phyloP scores from a whole-genome alignment of 106 monocot species.

The Vanilla planifolia region DNA sequence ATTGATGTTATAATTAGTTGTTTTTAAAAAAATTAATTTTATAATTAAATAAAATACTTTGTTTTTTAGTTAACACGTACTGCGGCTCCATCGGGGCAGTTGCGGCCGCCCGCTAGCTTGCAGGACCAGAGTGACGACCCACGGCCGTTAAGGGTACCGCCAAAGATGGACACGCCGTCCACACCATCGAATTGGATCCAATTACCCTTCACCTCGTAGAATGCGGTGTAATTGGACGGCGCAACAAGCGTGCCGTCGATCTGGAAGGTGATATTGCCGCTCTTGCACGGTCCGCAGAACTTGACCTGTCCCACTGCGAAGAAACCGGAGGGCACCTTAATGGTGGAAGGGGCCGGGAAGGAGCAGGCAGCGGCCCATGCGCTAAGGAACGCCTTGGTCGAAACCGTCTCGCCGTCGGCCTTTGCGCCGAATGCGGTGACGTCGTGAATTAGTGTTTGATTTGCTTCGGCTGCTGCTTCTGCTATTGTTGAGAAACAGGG shows the following conservation, averaged over 20 bases:
- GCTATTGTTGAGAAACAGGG: too few relatives aligned
- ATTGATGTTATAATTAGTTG: too few relatives aligned
- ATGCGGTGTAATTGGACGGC: background rate
- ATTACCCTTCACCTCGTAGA: background rate
- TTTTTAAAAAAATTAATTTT: background rate
- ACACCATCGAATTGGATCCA: slow-evolving; percentile 56
- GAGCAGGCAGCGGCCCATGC: slow-evolving; percentile 50
- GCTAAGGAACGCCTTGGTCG: too few relatives aligned
- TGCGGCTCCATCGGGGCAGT: slow-evolving; percentile 40
- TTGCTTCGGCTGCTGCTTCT: too few relatives aligned
- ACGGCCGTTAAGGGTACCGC: slow-evolving; percentile 51
- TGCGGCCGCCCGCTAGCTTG: slow-evolving; percentile 16
- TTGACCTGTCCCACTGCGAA: slow-evolving; percentile 20
- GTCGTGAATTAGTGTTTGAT: too few relatives aligned
- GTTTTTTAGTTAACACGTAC: slow-evolving; percentile 9
- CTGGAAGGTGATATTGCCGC: slow-evolving; percentile 18
- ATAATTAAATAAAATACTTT: background rate
- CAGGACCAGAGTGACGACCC: slow-evolving; percentile 58
- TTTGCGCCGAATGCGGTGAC: too few relatives aligned
- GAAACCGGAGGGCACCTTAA: slow-evolving; percentile 36
- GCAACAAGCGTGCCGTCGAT: slow-evolving; percentile 50
- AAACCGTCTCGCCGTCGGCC: too few relatives aligned
- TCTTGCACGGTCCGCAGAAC: slow-evolving; percentile 51
- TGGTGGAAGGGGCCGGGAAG: slow-evolving; percentile 20
- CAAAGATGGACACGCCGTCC: slow-evolving; percentile 34